These are phyloP conservation scores for Pueraria montana DNA, from an alignment of 306 rosid species.

Conservation along the genomic window DNA sequence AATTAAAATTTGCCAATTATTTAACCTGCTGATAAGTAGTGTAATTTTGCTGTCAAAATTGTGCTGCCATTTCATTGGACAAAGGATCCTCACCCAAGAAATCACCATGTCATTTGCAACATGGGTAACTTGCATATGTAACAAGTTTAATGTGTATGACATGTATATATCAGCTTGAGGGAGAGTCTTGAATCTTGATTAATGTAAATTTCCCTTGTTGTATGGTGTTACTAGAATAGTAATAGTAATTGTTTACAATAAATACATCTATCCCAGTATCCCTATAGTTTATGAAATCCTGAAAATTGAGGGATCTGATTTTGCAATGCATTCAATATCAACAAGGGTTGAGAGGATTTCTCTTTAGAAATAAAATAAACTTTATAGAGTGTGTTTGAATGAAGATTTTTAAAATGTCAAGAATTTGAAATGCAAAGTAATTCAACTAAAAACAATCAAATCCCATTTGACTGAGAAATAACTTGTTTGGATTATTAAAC, in stretches of 20 bases:
- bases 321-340: too few relatives aligned
- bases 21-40: background rate
- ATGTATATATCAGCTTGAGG: background rate
- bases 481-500: too few relatives aligned
- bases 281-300: background rate
- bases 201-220: background rate
- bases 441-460: too few relatives aligned
- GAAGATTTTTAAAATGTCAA: too few relatives aligned
- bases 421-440: too few relatives aligned
- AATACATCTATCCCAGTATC: background rate
- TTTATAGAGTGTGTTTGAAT: too few relatives aligned
- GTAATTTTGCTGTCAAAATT: slow-evolving; percentile 30
- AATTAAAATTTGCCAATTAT: background rate
- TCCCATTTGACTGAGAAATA: too few relatives aligned
- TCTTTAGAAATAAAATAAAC: too few relatives aligned
- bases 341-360: too few relatives aligned
- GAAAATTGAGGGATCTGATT: too few relatives aligned
- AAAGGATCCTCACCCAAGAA: background rate
- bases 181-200: background rate
- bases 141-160: background rate
- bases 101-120: background rate
- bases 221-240: background rate
- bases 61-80: background rate
- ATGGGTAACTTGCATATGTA: background rate
- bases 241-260: background rate